Evolutionary conservation across 371 early-diverging fungal genomes (phyloP).

Genomic region (Vittaforma corneae): DNA sequence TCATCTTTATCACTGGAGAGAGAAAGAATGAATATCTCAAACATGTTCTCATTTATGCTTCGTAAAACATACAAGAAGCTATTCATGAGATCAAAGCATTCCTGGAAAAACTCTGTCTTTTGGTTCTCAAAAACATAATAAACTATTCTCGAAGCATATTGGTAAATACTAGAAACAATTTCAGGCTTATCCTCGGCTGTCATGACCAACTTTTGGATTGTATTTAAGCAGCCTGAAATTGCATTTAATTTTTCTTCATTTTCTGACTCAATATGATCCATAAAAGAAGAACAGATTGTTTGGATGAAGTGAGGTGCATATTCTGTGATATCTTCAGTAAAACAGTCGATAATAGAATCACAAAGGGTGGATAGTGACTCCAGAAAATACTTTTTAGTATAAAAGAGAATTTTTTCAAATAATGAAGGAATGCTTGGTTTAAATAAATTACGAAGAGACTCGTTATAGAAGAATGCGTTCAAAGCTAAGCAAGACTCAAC

Average conservation of each 20-base stretch:
- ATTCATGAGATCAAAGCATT: conserved; percentile 50
- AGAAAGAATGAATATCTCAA: conserved; percentile 40
- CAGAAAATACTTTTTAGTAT: conserved; percentile 44
- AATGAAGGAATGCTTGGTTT: conserved; percentile 42
- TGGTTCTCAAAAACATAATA: conserved; percentile 43
- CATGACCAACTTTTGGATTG: conserved; percentile 43
- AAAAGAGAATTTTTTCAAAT: conserved; percentile 39
- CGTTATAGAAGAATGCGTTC: conserved; percentile 40
- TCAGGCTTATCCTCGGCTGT: conserved; percentile 26
- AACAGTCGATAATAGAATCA: conserved; percentile 50
- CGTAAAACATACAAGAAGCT: conserved; percentile 47
- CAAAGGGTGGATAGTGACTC: conserved; percentile 50
- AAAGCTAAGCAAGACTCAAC: conserved; percentile 54
- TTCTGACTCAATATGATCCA: conserved; percentile 37
- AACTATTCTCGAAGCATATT: conserved; percentile 25
- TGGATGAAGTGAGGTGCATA: conserved; percentile 54
- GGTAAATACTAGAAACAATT: conserved; percentile 33
- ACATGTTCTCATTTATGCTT: conserved; percentile 46
- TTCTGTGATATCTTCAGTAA: conserved; percentile 43
- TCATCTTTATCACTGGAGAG: conserved; percentile 44
- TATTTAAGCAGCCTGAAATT: conserved; percentile 51
- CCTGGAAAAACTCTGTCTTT: conserved; percentile 49
- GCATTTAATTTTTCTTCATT: conserved; percentile 45
- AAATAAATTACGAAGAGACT: conserved; percentile 4
- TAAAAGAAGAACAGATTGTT: conserved; percentile 34